Percentiles rank a stretch among this genome's conserved stretches.
Evolutionary conservation across 805 yeast species (phyloP).

Genomic region (Blastobotrys chiropterorum): DNA sequence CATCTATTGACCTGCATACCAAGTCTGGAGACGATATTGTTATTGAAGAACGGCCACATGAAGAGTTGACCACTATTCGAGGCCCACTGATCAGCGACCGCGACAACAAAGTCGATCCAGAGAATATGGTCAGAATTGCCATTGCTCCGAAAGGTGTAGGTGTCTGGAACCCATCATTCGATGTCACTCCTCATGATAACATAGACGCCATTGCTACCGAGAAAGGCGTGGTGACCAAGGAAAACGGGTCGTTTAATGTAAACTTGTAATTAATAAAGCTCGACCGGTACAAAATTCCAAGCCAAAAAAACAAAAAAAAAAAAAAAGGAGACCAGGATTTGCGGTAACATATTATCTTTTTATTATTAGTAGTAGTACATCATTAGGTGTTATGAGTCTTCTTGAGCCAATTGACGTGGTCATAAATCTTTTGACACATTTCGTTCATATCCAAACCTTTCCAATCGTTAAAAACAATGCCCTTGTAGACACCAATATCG

Average conservation of each 20-base stretch:
- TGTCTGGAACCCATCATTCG: conserved; percentile 97
- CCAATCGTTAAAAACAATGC: conserved; percentile 15
- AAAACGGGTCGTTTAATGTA: conserved; percentile 44
- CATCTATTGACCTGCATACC: conserved; percentile 74
- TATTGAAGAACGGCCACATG: conserved; percentile 81
- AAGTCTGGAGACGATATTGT: conserved; percentile 65
- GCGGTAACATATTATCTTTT: background rate
- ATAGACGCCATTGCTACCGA: conserved; percentile 92
- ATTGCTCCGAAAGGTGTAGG: conserved; percentile 78
- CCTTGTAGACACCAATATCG: conserved; percentile 4
- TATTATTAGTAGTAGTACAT: background rate
- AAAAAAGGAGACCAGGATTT: background rate
- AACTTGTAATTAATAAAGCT: too few relatives aligned
- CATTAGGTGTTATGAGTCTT: conserved; percentile 4
- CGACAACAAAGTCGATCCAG: conserved; percentile 22
- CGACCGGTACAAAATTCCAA: too few relatives aligned
- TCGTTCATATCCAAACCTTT: conserved; percentile 8
- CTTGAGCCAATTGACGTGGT: conserved; percentile 9
- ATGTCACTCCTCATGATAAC: conserved; percentile 76
- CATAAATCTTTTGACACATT: conserved; percentile 7
- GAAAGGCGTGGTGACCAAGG: conserved; percentile 49
- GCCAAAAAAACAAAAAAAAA: too few relatives aligned
- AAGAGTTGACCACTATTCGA: conserved; percentile 68
- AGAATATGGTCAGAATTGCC: conserved; percentile 50
- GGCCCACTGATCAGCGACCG: conserved; percentile 50